Percentiles rank a stretch among this genome's conserved stretches.
Conservation (phyloP, 306 rosid genomes). For the Trichosanthes cucumerina region DNA sequence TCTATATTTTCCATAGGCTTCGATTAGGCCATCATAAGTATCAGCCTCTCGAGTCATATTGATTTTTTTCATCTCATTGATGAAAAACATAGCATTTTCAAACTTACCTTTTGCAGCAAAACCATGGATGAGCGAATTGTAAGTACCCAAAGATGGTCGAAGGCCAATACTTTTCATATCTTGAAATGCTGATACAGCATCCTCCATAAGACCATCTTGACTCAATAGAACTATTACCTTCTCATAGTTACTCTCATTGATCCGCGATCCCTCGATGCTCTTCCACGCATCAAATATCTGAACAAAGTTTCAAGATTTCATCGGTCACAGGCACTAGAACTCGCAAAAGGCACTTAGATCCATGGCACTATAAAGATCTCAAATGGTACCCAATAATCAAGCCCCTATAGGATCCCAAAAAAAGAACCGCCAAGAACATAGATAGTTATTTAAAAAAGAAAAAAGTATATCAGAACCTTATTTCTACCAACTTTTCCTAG, state of each 20-base stretch:
- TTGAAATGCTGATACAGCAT: conserved; percentile 31
- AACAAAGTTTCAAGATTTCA: conserved; percentile 17
- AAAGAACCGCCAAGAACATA: background rate
- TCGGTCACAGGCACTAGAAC: background rate
- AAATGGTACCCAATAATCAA: background rate
- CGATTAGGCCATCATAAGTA: conserved; percentile 51
- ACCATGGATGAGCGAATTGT: conserved; percentile 46
- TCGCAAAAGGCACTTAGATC: background rate
- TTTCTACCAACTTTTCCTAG: background rate
- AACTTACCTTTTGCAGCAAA: conserved; percentile 39
- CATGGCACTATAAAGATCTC: background rate
- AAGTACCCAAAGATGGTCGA: conserved; percentile 32
- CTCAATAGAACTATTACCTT: conserved; percentile 37
- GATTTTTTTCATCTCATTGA: conserved; percentile 46
- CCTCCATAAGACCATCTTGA: conserved; percentile 48
- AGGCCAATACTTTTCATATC: conserved; percentile 44
- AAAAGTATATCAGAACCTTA: background rate
- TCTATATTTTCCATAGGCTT: conserved; percentile 53
- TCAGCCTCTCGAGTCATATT: conserved; percentile 32
- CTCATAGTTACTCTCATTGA: conserved; percentile 41
- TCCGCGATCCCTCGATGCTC: conserved; percentile 41
- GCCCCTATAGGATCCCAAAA: background rate
- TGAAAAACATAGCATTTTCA: conserved; percentile 27
- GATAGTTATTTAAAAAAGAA: background rate
- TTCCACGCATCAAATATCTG: conserved; percentile 67